Evolutionary conservation across 257 asterid species (phyloP).

Genomic region (Echium plantagineum): DNA sequence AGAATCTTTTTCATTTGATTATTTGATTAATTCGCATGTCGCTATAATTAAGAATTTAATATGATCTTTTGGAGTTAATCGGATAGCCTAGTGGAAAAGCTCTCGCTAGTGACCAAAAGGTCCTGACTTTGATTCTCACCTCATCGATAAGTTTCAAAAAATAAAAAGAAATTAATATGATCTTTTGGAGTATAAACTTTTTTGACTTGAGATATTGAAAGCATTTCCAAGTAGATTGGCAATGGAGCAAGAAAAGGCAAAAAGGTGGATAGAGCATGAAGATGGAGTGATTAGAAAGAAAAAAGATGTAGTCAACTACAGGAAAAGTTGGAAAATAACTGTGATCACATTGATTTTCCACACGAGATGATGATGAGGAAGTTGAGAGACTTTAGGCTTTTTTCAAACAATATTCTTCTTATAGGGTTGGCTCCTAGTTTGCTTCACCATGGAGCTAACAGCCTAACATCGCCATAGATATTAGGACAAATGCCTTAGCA

Average conservation of each 20-base stretch:
- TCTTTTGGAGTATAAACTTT: background rate
- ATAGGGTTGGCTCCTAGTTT: constrained; percentile 20
- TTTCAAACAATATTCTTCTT: constrained; percentile 6
- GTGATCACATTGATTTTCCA: constrained; percentile 19
- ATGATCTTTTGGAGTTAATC: no score
- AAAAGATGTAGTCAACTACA: background rate
- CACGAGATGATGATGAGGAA: constrained; percentile 19
- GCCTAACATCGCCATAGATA: constrained; percentile 14
- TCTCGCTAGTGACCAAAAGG: no score
- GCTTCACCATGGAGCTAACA: constrained; percentile 23
- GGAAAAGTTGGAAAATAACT: constrained; percentile 10
- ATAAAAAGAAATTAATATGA: no score
- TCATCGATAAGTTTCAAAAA: no score
- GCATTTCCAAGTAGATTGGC: background rate
- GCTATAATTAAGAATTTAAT: no score
- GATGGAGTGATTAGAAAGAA: constrained; percentile 5
- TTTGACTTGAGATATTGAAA: background rate
- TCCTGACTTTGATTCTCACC: no score
- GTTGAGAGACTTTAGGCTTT: constrained; percentile 1
- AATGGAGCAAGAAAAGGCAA: background rate
- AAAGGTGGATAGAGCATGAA: background rate
- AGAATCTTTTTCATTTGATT: no score
- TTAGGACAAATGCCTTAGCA: no score
- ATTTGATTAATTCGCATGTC: no score
- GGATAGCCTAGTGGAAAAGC: no score